These are phyloP conservation scores for Colletotrichum sp. DNA, from an alignment of 2,329 filamentous ascomycete genomes.

Conservation along the genomic window DNA sequence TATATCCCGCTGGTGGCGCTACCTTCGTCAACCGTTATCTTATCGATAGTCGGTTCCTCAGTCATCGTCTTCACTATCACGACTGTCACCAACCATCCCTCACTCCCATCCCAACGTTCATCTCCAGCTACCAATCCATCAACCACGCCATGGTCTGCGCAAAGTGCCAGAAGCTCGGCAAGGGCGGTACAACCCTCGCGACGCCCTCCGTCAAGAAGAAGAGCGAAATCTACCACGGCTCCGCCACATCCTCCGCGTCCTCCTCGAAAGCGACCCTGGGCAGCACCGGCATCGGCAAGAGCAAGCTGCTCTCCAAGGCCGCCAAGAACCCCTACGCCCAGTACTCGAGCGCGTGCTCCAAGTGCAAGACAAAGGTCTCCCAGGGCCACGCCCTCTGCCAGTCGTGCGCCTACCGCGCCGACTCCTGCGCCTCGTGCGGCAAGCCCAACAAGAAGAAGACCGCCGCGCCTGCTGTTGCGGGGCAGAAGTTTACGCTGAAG, in stretches of 20 bases:
- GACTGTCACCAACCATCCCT: neutral
- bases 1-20: neutral
- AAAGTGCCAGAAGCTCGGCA: conserved; percentile 67
- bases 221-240: conserved; percentile 70
- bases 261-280: conserved; percentile 57
- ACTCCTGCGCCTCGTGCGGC: conserved; percentile 68
- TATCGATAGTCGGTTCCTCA: neutral
- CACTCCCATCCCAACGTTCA: neutral
- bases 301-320: conserved; percentile 67
- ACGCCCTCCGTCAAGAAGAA: conserved; percentile 72
- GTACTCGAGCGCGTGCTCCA: conserved; percentile 65
- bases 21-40: neutral
- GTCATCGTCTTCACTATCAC: neutral
- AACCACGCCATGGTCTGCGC: conserved; percentile 62
- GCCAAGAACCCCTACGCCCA: conserved; percentile 71
- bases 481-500: conserved; percentile 68
- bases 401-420: conserved; percentile 65
- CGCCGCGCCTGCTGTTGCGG: conserved; percentile 58
- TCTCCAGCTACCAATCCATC: neutral
- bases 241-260: conserved; percentile 50
- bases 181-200: conserved; percentile 61
- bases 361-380: conserved; percentile 68
- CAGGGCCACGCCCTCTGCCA: conserved; percentile 66
- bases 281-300: conserved; percentile 66
- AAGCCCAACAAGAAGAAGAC: conserved; percentile 60